Conservation (phyloP, 179 eudicot species). For the Vitellaria paradoxa region DNA sequence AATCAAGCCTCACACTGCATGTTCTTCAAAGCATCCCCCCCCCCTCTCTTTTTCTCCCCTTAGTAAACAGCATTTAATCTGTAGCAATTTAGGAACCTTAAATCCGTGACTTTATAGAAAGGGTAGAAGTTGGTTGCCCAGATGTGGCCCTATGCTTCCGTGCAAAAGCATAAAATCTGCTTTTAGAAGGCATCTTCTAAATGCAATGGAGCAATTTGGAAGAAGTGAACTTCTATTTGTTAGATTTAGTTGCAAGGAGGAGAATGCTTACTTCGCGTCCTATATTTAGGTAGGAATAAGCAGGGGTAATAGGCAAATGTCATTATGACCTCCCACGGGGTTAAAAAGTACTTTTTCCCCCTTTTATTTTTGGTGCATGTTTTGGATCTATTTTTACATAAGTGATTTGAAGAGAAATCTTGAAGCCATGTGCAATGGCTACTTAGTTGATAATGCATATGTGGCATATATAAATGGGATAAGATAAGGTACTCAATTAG, state of each 20-base stretch:
- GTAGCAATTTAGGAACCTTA: neutral
- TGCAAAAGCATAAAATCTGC: neutral
- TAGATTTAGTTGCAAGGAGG: constrained; percentile 1
- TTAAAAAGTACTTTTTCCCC: neutral
- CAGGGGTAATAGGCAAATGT: neutral
- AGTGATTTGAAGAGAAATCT: neutral
- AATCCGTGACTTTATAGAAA: neutral
- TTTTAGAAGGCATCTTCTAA: neutral
- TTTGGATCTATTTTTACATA: neutral
- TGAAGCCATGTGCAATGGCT: neutral
- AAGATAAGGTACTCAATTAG: constrained; percentile 1
- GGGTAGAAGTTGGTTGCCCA: neutral
- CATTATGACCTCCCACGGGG: neutral
- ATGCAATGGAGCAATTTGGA: neutral
- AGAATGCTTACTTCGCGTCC: constrained; percentile 4
- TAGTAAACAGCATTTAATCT: neutral
- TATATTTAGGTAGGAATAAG: neutral
- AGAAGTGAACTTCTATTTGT: neutral
- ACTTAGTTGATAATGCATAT: constrained; percentile 9
- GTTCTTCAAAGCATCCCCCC: neutral
- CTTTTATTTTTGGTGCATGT: neutral
- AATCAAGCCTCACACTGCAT: neutral
- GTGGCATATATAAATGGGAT: constrained; percentile 9
- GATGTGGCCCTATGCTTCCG: neutral
- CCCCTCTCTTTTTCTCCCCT: too few species aligned